A percentile compares a stretch with the other conserved stretches of the same genome.
Conservation (phyloP, 1,139 yeast genomes). For the Sugiyamaella pinicola region DNA sequence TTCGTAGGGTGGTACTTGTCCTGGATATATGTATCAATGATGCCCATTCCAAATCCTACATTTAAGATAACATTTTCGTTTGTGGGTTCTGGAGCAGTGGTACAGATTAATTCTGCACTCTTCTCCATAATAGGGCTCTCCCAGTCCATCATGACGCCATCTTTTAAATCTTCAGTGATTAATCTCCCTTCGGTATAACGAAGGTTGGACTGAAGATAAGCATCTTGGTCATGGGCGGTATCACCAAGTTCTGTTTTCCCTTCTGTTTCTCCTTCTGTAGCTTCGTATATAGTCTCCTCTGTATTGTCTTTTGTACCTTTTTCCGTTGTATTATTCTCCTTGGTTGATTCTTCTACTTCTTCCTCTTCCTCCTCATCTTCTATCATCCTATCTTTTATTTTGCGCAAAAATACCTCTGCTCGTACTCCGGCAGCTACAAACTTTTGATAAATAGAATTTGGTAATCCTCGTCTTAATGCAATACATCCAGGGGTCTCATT, state of each 20-base stretch:
- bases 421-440: conserved; percentile 87
- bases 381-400: conserved; percentile 59
- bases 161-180: conserved; percentile 69
- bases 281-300: conserved; percentile 26
- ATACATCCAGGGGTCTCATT: conserved; percentile 76
- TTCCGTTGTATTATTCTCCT: conserved; percentile 17
- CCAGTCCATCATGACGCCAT: conserved; percentile 99
- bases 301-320: conserved; percentile 22
- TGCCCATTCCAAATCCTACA: conserved; percentile 97
- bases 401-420: conserved; percentile 79
- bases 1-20: conserved; percentile 53
- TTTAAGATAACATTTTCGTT: conserved; percentile 60
- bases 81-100: conserved; percentile 12
- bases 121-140: conserved; percentile 78
- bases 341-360: conserved; percentile 28
- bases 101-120: conserved; percentile 53
- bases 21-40: conserved; percentile 80
- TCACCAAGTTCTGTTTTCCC: conserved; percentile 27
- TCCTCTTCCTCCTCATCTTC: conserved; percentile 45
- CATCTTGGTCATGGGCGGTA: conserved; percentile 51
- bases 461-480: conserved; percentile 42
- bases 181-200: conserved; percentile 72
- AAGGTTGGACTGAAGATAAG: conserved; percentile 67
- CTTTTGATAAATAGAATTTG: conserved; percentile 46
- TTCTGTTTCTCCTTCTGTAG: conserved; percentile 28